Conservation (phyloP, 2,329 filamentous ascomycete species). For the Calonectria montana region DNA sequence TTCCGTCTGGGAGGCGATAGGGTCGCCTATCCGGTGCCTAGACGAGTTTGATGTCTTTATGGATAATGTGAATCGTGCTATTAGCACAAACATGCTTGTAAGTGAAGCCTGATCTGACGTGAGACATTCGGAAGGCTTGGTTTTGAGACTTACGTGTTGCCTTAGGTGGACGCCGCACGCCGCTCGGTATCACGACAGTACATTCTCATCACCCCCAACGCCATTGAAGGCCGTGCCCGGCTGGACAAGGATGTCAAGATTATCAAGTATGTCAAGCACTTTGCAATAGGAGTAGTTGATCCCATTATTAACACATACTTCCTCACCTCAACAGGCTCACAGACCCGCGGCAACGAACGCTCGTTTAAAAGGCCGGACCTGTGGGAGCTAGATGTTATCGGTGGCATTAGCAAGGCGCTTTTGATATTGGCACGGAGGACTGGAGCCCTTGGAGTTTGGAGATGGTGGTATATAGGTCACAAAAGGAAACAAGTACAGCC, state of each 20-base stretch:
- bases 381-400: conserved; percentile 24
- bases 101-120: conserved; percentile 49
- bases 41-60: conserved; percentile 99
- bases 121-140: background rate
- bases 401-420: conserved; percentile 21
- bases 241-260: conserved; percentile 80
- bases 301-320: background rate
- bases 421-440: conserved; percentile 15
- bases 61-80: conserved; percentile 94
- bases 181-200: conserved; percentile 92
- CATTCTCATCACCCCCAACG: conserved; percentile 95
- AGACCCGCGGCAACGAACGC: conserved; percentile 68
- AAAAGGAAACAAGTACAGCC: background rate
- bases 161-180: conserved; percentile 83
- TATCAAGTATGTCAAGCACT: conserved; percentile 66
- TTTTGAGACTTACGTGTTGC: conserved; percentile 6
- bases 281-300: background rate
- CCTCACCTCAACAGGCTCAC: conserved; percentile 56
- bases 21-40: conserved; percentile 90
- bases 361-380: conserved; percentile 44
- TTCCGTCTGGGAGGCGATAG: conserved; percentile 98
- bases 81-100: conserved; percentile 94
- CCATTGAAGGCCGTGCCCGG: conserved; percentile 71
- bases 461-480: conserved; percentile 21
- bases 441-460: conserved; percentile 27